Evolutionary conservation across 2,329 filamentous ascomycete genomes (phyloP).

Genomic region (Cadophora malorum): DNA sequence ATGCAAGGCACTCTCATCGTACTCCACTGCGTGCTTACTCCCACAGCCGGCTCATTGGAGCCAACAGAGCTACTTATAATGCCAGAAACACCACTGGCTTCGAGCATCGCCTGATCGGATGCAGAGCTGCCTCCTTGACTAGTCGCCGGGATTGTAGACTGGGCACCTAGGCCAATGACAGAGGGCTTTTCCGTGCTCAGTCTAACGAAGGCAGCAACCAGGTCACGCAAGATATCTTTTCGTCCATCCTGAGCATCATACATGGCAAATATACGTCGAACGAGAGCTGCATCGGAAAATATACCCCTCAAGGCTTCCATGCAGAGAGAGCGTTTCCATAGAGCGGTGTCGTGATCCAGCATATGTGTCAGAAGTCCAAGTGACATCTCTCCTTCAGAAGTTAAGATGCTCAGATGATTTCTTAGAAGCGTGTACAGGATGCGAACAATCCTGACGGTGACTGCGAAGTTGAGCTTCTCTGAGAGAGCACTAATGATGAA

Average conservation of each 20-base stretch:
- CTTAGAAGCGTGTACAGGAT: slow-evolving; percentile 84
- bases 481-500: slow-evolving; percentile 80
- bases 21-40: slow-evolving; percentile 93
- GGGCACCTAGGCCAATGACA: slow-evolving; percentile 86
- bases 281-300: slow-evolving; percentile 79
- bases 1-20: slow-evolving; percentile 85
- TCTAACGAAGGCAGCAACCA: slow-evolving; percentile 89
- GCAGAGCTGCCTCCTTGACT: slow-evolving; percentile 62
- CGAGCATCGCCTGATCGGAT: slow-evolving; percentile 85
- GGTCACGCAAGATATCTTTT: slow-evolving; percentile 78
- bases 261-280: slow-evolving; percentile 79
- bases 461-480: slow-evolving; percentile 79
- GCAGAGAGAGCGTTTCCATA: slow-evolving; percentile 89
- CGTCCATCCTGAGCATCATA: slow-evolving; percentile 78
- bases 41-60: slow-evolving; percentile 68
- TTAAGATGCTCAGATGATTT: slow-evolving; percentile 76
- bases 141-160: slow-evolving; percentile 80
- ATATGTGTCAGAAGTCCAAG: slow-evolving; percentile 83
- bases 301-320: slow-evolving; percentile 91
- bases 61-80: slow-evolving; percentile 79
- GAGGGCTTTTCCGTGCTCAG: slow-evolving; percentile 89
- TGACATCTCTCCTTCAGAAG: slow-evolving; percentile 82
- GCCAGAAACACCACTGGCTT: slow-evolving; percentile 85
- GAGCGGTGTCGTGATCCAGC: slow-evolving; percentile 81
- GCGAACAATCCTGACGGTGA: slow-evolving; percentile 80